These are phyloP conservation scores for Diaporthe caulivora DNA, from an alignment of 2,329 filamentous ascomycete genomes.

Conservation along the genomic window DNA sequence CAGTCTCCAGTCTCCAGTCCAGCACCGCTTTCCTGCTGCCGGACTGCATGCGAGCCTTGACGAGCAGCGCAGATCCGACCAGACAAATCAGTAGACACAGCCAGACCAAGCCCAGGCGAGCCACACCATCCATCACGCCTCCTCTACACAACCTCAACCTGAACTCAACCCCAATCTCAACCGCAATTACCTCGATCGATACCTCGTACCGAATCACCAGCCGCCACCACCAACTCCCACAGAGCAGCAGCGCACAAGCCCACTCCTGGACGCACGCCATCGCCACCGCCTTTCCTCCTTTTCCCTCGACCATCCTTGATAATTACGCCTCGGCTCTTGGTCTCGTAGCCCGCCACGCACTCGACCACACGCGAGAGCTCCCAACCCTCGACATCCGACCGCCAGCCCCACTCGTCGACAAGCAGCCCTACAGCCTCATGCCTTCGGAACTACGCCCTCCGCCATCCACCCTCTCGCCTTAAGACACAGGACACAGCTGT, in stretches of 20 bases:
- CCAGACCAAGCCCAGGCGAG: neutral
- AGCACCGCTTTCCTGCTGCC: neutral
- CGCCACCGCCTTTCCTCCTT: conserved; percentile 28
- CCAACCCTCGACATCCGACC: conserved; percentile 4
- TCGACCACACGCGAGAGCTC: neutral
- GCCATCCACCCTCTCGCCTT: conserved; percentile 16
- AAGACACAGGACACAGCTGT: neutral
- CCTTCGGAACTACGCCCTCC: conserved; percentile 11
- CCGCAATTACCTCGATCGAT: neutral
- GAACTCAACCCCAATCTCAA: neutral
- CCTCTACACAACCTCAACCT: neutral
- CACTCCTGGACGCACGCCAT: conserved; percentile 11
- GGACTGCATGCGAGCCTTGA: conserved; percentile 7
- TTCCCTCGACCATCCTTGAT: neutral
- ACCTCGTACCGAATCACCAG: neutral
- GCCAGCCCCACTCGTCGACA: neutral
- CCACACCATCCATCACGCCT: neutral
- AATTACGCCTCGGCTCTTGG: neutral
- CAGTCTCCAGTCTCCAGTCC: neutral
- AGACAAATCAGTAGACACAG: neutral
- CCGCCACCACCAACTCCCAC: neutral
- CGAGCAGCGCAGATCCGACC: conserved; percentile 14
- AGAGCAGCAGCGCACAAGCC: conserved; percentile 21
- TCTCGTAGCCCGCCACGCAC: neutral
- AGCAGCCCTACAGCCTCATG: conserved; percentile 17